A percentile compares a stretch with the other conserved stretches of the same genome.
Evolutionary conservation across 208 protist genomes (phyloP).

Genomic region (Leishmania gerbilli): DNA sequence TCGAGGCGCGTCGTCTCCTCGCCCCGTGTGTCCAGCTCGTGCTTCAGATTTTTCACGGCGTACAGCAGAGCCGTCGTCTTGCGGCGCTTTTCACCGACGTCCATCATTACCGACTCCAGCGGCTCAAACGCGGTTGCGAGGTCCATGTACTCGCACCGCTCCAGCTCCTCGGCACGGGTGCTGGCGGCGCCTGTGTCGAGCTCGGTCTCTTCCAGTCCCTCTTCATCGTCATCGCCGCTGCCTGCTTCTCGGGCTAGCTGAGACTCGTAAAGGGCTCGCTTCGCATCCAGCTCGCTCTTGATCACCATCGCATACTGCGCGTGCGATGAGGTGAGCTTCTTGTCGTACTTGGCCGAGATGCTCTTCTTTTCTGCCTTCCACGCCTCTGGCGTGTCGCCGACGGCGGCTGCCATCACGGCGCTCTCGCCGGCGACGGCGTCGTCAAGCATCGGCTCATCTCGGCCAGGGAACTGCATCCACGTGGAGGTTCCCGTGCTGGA

Average conservation of each 20-base stretch:
- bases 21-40: constrained; percentile 27
- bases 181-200: neutral
- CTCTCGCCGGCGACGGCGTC: constrained; percentile 9
- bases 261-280: constrained; percentile 58
- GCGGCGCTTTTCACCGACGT: constrained; percentile 16
- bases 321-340: constrained; percentile 71
- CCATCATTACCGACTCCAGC: constrained; percentile 20
- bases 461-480: constrained; percentile 73
- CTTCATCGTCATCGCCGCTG: neutral
- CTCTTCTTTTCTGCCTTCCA: constrained; percentile 69
- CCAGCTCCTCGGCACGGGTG: constrained; percentile 7
- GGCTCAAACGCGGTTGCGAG: constrained; percentile 27
- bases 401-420: constrained; percentile 1
- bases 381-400: constrained; percentile 16
- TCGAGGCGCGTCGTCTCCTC: constrained; percentile 33
- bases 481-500: constrained; percentile 54
- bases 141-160: constrained; percentile 24
- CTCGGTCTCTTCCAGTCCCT: neutral
- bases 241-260: constrained; percentile 21
- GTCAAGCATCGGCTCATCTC: constrained; percentile 46
- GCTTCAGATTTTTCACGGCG: constrained; percentile 29
- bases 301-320: constrained; percentile 77
- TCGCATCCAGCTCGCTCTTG: constrained; percentile 73
- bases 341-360: constrained; percentile 84
- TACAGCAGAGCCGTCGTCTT: constrained; percentile 27